Percentiles rank a stretch among this genome's conserved stretches.
Evolutionary conservation across 495 filamentous ascomycete species (phyloP).

Genomic region (Immersiella caudata): DNA sequence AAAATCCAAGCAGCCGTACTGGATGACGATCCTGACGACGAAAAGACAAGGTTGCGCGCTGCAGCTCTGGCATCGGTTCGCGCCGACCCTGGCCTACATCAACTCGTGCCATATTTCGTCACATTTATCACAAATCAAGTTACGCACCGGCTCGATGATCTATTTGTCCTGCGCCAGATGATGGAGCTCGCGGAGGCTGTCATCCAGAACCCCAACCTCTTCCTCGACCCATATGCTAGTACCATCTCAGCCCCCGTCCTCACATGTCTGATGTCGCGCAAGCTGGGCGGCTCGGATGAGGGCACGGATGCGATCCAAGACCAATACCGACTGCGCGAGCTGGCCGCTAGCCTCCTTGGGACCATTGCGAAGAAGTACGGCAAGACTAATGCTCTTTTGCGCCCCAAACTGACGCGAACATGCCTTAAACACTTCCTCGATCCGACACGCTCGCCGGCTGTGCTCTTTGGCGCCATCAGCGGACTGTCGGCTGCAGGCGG

Average conservation of each 20-base stretch:
- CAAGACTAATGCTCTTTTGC: slow-evolving; percentile 71
- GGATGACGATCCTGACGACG: slow-evolving; percentile 78
- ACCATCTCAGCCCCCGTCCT: slow-evolving; percentile 84
- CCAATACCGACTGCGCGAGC: slow-evolving; percentile 80
- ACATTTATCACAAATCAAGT: slow-evolving; percentile 94
- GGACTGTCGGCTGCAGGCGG: slow-evolving; percentile 78
- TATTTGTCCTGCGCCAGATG: slow-evolving; percentile 85
- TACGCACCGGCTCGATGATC: slow-evolving; percentile 82
- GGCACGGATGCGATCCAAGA: slow-evolving; percentile 49
- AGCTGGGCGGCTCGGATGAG: slow-evolving; percentile 63
- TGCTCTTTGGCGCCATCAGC: slow-evolving; percentile 84
- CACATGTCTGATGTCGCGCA: slow-evolving; percentile 86
- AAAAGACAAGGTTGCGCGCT: slow-evolving; percentile 66
- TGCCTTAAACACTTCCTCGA: slow-evolving; percentile 91
- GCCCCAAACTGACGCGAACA: slow-evolving; percentile 83
- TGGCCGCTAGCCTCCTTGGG: slow-evolving; percentile 76
- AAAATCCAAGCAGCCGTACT: slow-evolving; percentile 84
- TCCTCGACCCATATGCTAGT: slow-evolving; percentile 88
- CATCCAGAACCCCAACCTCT: slow-evolving; percentile 78
- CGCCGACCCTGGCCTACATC: slow-evolving; percentile 88
- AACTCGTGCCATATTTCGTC: slow-evolving; percentile 93
- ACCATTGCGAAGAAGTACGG: slow-evolving; percentile 75
- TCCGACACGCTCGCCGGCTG: slow-evolving; percentile 72
- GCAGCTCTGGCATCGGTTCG: slow-evolving; percentile 81
- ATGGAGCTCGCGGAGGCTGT: slow-evolving; percentile 84